Evolutionary conservation across 2,329 filamentous ascomycete genomes (phyloP).

Genomic region (Cryphonectria japonica): DNA sequence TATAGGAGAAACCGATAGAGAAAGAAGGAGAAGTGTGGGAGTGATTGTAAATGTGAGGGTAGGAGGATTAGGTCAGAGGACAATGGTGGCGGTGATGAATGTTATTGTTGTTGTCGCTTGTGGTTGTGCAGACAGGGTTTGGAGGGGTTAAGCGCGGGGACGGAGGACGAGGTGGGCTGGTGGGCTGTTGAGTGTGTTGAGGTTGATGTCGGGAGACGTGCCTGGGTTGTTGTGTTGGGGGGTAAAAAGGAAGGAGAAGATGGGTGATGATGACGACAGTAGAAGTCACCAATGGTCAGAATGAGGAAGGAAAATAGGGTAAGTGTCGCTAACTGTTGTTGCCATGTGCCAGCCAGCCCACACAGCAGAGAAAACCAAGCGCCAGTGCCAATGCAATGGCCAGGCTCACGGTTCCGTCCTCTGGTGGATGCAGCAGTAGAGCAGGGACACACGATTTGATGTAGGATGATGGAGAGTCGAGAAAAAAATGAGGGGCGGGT

Average conservation of each 20-base stretch:
- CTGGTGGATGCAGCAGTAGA: background rate
- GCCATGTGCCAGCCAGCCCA: background rate
- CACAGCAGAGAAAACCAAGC: background rate
- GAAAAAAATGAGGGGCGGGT: slow-evolving; percentile 4
- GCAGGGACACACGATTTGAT: background rate
- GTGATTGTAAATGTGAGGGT: background rate
- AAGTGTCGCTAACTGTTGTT: background rate
- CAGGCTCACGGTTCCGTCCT: background rate
- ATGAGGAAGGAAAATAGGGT: background rate
- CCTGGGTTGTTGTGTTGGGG: background rate
- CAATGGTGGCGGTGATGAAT: background rate
- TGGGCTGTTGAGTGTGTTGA: background rate
- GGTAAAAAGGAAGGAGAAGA: background rate
- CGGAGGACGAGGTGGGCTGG: background rate
- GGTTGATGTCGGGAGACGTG: background rate
- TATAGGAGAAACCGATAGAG: background rate
- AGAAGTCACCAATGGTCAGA: background rate
- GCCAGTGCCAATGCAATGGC: slow-evolving; percentile 2
- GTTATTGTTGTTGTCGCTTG: background rate
- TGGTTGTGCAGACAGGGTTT: background rate
- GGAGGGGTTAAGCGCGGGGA: background rate
- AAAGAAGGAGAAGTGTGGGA: background rate
- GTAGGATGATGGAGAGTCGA: background rate
- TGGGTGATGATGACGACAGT: background rate
- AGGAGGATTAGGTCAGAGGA: background rate